Evolutionary conservation across 352 stramenopile genomes (phyloP), one percentile per base, ranked within the genome.

Genomic region (Phytophthora ramorum): DNA sequence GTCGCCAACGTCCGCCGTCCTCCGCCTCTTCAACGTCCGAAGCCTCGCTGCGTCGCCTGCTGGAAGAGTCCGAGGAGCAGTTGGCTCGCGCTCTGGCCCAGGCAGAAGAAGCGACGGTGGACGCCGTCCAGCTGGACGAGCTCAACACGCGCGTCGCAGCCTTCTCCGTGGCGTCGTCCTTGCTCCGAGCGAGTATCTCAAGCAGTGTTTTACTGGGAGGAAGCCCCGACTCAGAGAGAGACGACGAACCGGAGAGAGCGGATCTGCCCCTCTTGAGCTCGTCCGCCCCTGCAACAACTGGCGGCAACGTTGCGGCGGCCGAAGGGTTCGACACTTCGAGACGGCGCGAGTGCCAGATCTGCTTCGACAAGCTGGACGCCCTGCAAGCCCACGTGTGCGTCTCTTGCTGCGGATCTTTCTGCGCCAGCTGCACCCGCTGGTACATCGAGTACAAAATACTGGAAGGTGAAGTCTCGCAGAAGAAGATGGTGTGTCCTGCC

Each of bases 381-480:
- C 34, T 77, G 13, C 71, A 86, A 30, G 50, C 66, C 3, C 79
- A 91, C 40, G 71, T 72, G 41, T 93, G 85, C 46, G 19, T 61
- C 9, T 54, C 59, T 16, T 93, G 85, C 61, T 53, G 50, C 48
- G 62, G 59, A 19, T 67, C 72, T 5, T 91, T 88, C 69, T 93
- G 85, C 46, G 56, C 59, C 20, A 83, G 69, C 40, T 93, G 85
- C 72, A 83, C 81, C 44, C 75, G 80, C 44, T 87, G 76, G 79
- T 93, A 92, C 66, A 79, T 93, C 28, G 74, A 89, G 57, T 85
- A 80, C 71, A 93, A 93, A 71, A 81, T 93, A 49, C 61, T 83
- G 32, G 85, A 93, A 51, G 85, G 85, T 22, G 83, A 92, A 52
- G 85, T 93, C 7, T 93, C 85, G 22, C 50, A 69, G 17, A 86